Evolutionary conservation across 2,329 filamentous ascomycete species (phyloP).

Genomic region (Arthrobotrys conoides): DNA sequence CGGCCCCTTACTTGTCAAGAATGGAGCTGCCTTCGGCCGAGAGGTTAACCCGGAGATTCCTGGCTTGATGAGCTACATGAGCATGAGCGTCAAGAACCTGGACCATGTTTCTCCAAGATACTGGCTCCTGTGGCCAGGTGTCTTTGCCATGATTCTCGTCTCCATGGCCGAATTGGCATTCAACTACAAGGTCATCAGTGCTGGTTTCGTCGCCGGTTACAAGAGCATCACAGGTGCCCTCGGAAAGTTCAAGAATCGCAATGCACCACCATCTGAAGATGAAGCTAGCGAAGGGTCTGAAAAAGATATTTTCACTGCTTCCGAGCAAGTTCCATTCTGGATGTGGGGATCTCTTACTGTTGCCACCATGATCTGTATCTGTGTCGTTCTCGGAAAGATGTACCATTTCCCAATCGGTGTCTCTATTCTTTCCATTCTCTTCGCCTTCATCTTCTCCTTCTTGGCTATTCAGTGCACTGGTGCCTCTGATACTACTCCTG

Average conservation of each 20-base stretch:
- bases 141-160: slow-evolving; percentile 70
- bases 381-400: slow-evolving; percentile 50
- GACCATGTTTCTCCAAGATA: slow-evolving; percentile 69
- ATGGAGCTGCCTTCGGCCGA: slow-evolving; percentile 66
- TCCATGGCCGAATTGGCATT: slow-evolving; percentile 69
- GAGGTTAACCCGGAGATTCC: slow-evolving; percentile 31
- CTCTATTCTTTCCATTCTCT: slow-evolving; percentile 69
- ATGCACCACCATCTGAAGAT: slow-evolving; percentile 17
- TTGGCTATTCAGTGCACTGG: slow-evolving; percentile 69
- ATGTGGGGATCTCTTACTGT: slow-evolving; percentile 55
- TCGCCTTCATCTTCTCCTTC: slow-evolving; percentile 70
- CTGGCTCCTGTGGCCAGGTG: slow-evolving; percentile 72
- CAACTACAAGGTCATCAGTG: slow-evolving; percentile 69
- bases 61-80: slow-evolving; percentile 44
- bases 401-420: slow-evolving; percentile 62
- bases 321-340: slow-evolving; percentile 51
- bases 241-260: slow-evolving; percentile 64
- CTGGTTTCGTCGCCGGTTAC: slow-evolving; percentile 69
- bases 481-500: slow-evolving; percentile 68
- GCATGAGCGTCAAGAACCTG: slow-evolving; percentile 63
- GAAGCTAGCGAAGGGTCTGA: slow-evolving; percentile 16
- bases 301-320: slow-evolving; percentile 40
- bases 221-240: slow-evolving; percentile 69
- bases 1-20: slow-evolving; percentile 72
- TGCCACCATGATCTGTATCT: slow-evolving; percentile 47